A percentile compares a stretch with the other conserved stretches of the same genome.
Evolutionary conservation across 129 eudicot species (phyloP).

Genomic region (carrot (Daucus carota)): DH1_v3.0 NC_030389.2:26333501-26334000

Average conservation of each 20-base stretch:
- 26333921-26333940: constrained; percentile 67
- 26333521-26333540: neutral
- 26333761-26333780: constrained; percentile 23
- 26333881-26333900: constrained; percentile 37
- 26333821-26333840: constrained; percentile 79
- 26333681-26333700: neutral
- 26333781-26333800: constrained; percentile 91
- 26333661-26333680: neutral
- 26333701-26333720: neutral
- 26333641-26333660: neutral
- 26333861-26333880: constrained; percentile 65
- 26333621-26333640: neutral
- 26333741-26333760: constrained; percentile 7
- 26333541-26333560: neutral
- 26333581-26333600: neutral
- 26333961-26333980: constrained; percentile 99
- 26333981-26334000: constrained; percentile 90
- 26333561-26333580: neutral
- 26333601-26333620: neutral
- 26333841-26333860: constrained; percentile 49
- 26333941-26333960: constrained; percentile 89
- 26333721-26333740: neutral
- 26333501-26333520: neutral
- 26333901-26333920: constrained; percentile 62
- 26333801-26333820: constrained; percentile 73